Percentiles rank a stretch among this genome's conserved stretches.
phyloP scores from a whole-genome alignment of 495 filamentous ascomycete species.

The Daldinia grandis region DNA sequence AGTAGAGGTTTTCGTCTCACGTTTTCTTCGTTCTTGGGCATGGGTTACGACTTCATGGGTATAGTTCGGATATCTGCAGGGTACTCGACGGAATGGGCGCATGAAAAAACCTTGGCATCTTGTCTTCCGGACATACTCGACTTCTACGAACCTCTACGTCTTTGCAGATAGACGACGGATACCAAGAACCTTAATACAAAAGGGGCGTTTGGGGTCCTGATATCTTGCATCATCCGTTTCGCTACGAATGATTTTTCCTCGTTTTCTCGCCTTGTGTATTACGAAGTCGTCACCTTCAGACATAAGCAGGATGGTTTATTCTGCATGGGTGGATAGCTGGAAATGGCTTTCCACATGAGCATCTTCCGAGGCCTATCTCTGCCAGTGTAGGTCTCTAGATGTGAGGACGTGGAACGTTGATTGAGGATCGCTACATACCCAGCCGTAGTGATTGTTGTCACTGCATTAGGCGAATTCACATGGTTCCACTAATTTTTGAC shows the following conservation, averaged over 20 bases:
- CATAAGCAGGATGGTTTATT: conserved; percentile 48
- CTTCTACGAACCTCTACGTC: conserved; percentile 49
- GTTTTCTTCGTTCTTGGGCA: conserved; percentile 58
- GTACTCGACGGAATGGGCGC: conserved; percentile 59
- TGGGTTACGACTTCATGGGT: conserved; percentile 55
- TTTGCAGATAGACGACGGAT: conserved; percentile 81
- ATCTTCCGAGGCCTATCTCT: conserved; percentile 25
- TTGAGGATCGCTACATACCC: conserved; percentile 65
- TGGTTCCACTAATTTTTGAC: conserved; percentile 51
- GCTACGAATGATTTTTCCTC: conserved; percentile 48
- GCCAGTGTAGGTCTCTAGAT: conserved; percentile 48
- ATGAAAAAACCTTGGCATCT: conserved; percentile 49
- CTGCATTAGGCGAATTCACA: conserved; percentile 65
- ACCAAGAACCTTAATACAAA: conserved; percentile 59
- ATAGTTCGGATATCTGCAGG: conserved; percentile 62
- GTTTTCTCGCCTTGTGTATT: conserved; percentile 51
- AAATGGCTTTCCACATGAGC: conserved; percentile 60
- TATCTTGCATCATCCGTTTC: conserved; percentile 77
- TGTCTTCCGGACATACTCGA: conserved; percentile 44
- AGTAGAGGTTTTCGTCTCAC: conserved; percentile 72
- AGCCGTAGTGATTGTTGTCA: conserved; percentile 53
- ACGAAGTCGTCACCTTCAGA: conserved; percentile 48
- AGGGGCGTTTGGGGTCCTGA: conserved; percentile 80
- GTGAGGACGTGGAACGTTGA: conserved; percentile 65
- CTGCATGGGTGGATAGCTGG: conserved; percentile 64